Conservation (phyloP, 2,329 filamentous ascomycete species). For the Diaporthe ilicicola region DNA sequence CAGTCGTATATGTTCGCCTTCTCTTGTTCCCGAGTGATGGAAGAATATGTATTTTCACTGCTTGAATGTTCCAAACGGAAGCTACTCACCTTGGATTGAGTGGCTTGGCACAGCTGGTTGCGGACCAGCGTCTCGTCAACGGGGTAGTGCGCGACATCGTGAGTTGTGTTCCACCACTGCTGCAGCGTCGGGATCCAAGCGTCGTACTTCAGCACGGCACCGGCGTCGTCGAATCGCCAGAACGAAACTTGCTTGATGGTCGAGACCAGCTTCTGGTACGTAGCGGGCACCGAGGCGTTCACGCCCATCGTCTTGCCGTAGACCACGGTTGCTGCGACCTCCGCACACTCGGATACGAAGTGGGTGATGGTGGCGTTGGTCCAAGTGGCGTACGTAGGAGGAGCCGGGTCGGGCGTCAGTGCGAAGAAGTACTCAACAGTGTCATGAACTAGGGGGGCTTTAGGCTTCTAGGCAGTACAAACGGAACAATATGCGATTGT, state of each 20-base stretch:
- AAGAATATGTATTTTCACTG: too few relatives aligned
- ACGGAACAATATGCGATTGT: too few relatives aligned
- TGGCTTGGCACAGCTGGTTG: not conserved
- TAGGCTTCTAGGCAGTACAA: not conserved
- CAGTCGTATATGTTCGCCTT: not conserved
- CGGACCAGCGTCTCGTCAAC: constrained; percentile 38
- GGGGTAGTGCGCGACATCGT: constrained; percentile 40
- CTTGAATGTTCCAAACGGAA: too few relatives aligned
- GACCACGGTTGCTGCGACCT: constrained; percentile 48
- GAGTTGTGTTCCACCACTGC: constrained; percentile 45
- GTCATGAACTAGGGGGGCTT: constrained; percentile 43
- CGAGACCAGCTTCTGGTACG: constrained; percentile 40
- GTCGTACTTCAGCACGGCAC: constrained; percentile 52
- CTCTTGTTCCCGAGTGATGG: too few relatives aligned
- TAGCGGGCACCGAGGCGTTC: constrained; percentile 30
- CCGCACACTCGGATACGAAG: constrained; percentile 45
- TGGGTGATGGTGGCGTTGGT: constrained; percentile 44
- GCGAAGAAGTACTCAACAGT: constrained; percentile 56
- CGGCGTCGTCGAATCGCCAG: constrained; percentile 54
- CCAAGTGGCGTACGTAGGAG: constrained; percentile 42
- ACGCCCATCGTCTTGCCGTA: constrained; percentile 46
- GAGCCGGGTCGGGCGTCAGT: constrained; percentile 46
- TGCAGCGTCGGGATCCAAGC: constrained; percentile 53
- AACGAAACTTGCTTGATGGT: constrained; percentile 52
- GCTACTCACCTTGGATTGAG: not conserved